These are phyloP conservation scores for Aspergillus avenaceus DNA, from an alignment of 495 filamentous ascomycete genomes.

Conservation along the genomic window DNA sequence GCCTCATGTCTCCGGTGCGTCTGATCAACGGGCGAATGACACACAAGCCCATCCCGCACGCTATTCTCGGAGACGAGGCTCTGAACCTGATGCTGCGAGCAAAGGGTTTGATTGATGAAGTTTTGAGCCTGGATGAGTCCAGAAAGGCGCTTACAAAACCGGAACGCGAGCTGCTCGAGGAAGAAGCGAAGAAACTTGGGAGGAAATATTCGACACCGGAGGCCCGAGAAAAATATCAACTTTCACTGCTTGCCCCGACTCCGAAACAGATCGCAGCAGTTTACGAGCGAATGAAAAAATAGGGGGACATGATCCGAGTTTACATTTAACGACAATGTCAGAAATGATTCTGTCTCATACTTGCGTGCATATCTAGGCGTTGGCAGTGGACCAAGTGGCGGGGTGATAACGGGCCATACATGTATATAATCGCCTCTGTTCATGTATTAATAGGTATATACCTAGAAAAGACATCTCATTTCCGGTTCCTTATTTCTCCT, in stretches of 20 bases:
- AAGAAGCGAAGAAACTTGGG: conserved; percentile 24
- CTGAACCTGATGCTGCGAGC: conserved; percentile 24
- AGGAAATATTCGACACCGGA: conserved; percentile 29
- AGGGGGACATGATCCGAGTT: background rate
- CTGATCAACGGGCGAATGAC: too few relatives aligned
- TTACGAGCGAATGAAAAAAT: background rate
- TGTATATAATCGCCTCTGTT: background rate
- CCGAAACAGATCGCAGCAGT: conserved; percentile 18
- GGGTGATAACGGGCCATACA: background rate
- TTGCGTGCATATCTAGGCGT: conserved; percentile 15
- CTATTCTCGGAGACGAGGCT: conserved; percentile 11
- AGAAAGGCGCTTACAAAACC: conserved; percentile 23
- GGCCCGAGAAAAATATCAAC: conserved; percentile 11
- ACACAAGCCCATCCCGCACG: background rate
- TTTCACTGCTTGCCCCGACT: conserved; percentile 18
- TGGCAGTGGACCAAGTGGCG: conserved; percentile 2
- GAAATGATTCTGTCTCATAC: background rate
- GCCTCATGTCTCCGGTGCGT: background rate
- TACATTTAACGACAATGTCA: too few relatives aligned
- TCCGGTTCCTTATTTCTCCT: background rate
- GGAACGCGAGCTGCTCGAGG: conserved; percentile 17
- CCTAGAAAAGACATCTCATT: background rate
- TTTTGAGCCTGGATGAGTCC: conserved; percentile 22
- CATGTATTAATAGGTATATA: background rate
- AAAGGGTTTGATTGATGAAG: conserved; percentile 26